These are phyloP conservation scores for Blastomyces emzantsi DNA, from an alignment of 2,329 filamentous ascomycete species.

Conservation along the genomic window DNA sequence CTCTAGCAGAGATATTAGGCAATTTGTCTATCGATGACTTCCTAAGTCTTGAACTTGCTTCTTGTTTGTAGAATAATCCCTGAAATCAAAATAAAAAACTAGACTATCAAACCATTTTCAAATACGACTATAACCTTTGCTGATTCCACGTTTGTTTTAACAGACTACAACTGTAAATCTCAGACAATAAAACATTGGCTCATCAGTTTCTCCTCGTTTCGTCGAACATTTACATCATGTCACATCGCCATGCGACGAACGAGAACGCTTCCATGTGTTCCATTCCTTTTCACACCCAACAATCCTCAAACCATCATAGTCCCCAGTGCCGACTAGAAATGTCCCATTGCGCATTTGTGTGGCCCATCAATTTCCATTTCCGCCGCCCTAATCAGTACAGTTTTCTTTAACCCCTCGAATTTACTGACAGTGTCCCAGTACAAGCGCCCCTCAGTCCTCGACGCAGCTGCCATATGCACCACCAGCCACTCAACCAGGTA, in stretches of 20 bases:
- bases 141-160: background rate
- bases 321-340: background rate
- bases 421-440: constrained; percentile 3
- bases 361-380: background rate
- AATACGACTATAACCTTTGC: background rate
- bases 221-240: background rate
- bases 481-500: constrained; percentile 12
- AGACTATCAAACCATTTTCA: background rate
- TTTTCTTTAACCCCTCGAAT: constrained; percentile 6
- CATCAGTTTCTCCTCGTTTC: background rate
- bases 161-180: too few species aligned
- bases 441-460: background rate
- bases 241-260: too few species aligned
- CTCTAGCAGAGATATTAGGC: too few species aligned
- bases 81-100: background rate
- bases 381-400: constrained; percentile 1
- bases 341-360: background rate
- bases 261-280: background rate
- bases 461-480: background rate
- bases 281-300: background rate
- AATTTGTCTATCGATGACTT: too few species aligned
- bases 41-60: too few species aligned
- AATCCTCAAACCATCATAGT: background rate
- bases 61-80: too few species aligned
- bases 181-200: too few species aligned